Evolutionary conservation across 2,329 filamentous ascomycete species (phyloP).

Genomic region (Bretziella fagacearum): DNA sequence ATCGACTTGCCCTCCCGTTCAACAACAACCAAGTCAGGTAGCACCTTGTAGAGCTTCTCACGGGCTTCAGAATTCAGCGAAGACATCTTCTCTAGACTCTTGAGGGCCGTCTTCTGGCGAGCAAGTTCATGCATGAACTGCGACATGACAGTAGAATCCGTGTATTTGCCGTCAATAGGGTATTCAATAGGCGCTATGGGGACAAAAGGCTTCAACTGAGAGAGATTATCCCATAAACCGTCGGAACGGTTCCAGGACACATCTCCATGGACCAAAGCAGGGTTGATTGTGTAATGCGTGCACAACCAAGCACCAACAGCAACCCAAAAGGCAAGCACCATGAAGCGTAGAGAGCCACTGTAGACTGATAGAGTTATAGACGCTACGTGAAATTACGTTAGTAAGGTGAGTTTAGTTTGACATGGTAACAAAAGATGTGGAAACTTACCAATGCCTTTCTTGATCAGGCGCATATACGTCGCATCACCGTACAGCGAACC

Average conservation of each 20-base stretch:
- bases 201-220: constrained; percentile 19
- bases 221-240: constrained; percentile 18
- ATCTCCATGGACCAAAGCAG: constrained; percentile 6
- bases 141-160: constrained; percentile 20
- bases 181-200: constrained; percentile 1
- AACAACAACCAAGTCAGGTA: constrained; percentile 43
- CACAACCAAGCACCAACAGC: constrained; percentile 4
- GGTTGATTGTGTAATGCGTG: constrained; percentile 9
- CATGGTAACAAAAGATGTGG: background rate
- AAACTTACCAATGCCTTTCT: constrained; percentile 8
- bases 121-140: constrained; percentile 22
- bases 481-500: constrained; percentile 7
- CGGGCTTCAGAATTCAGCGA: constrained; percentile 19
- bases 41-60: constrained; percentile 28
- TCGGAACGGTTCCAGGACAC: constrained; percentile 18
- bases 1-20: constrained; percentile 34
- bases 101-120: constrained; percentile 9
- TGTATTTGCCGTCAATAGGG: constrained; percentile 17
- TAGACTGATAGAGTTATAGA: constrained; percentile 1
- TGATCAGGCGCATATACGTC: constrained; percentile 5
- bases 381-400: constrained; percentile 1
- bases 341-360: background rate
- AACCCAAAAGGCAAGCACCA: constrained; percentile 9
- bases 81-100: constrained; percentile 3
- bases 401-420: background rate